Conservation (phyloP, 1,139 yeast genomes). For the Hanseniaspora sp. region DNA sequence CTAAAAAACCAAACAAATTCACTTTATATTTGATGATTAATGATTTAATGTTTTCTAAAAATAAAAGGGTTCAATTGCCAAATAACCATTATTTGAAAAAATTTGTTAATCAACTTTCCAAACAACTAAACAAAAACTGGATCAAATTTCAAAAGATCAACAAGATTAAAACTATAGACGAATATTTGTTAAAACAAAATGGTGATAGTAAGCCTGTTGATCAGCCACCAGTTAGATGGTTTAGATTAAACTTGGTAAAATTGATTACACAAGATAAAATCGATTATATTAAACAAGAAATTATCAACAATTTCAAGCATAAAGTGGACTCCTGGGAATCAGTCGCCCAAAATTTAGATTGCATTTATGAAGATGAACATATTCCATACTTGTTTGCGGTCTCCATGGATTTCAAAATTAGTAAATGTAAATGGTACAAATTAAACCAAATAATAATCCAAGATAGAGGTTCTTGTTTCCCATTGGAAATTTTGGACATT, state of each 20-base stretch:
- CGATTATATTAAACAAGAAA: conserved; percentile 35
- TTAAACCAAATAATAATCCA: conserved; percentile 78
- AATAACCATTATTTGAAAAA: conserved; percentile 83
- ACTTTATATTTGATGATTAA: conserved; percentile 60
- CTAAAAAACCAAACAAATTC: conserved; percentile 23
- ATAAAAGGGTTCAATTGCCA: conserved; percentile 68
- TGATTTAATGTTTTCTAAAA: conserved; percentile 63
- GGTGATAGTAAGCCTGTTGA: conserved; percentile 37
- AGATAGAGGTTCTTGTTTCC: conserved; percentile 94
- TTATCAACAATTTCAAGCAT: conserved; percentile 29
- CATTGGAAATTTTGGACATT: conserved; percentile 70
- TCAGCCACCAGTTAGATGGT: conserved; percentile 82
- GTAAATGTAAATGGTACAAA: conserved; percentile 54
- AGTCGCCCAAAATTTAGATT: conserved; percentile 43
- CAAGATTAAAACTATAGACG: conserved; percentile 42
- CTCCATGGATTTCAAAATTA: conserved; percentile 59
- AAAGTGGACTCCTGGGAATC: conserved; percentile 35
- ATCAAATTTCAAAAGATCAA: conserved; percentile 59
- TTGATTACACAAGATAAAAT: conserved; percentile 24
- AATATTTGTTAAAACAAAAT: conserved; percentile 35
- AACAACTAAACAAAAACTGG: conserved; percentile 71
- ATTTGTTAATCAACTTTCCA: conserved; percentile 62
- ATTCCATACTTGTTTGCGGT: conserved; percentile 74
- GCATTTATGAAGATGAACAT: conserved; percentile 55
- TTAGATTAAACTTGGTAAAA: conserved; percentile 58